phyloP scores from a whole-genome alignment of 331 rosid species.

The Malus hybrid region DNA sequence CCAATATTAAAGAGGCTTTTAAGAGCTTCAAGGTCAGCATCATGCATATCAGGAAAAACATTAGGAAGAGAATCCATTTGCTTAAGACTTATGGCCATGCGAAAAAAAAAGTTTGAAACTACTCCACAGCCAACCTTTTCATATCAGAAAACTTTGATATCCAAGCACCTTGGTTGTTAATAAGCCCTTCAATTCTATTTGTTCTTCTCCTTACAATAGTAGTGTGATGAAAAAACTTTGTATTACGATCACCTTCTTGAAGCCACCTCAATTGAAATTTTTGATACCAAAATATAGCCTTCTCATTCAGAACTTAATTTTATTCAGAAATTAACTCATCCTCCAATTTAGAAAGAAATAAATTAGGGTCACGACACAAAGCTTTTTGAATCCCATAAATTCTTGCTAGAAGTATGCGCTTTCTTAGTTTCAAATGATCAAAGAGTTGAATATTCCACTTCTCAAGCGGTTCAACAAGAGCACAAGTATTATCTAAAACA shows the following conservation, averaged over 20 bases:
- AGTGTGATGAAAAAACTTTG: background rate
- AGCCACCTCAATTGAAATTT: background rate
- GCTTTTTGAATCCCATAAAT: background rate
- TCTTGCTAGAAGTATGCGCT: background rate
- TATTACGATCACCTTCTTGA: background rate
- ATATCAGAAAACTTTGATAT: accelerated
- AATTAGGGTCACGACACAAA: background rate
- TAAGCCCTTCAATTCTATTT: background rate
- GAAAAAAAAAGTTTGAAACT: background rate
- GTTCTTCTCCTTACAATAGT: background rate
- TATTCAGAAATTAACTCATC: accelerated
- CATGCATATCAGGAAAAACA: background rate
- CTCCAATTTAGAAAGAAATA: background rate
- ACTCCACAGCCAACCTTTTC: background rate
- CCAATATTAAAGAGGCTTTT: background rate
- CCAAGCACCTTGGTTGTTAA: background rate
- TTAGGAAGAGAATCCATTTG: background rate
- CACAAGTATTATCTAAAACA: background rate
- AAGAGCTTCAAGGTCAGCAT: background rate
- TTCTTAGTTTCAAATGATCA: background rate
- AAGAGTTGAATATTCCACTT: background rate
- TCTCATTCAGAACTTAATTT: accelerated
- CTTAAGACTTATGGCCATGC: no score
- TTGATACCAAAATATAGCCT: background rate
- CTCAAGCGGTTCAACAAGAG: accelerated